Evolutionary conservation across 2,329 filamentous ascomycete genomes (phyloP).

Genomic region (Balansia obtecta): DNA sequence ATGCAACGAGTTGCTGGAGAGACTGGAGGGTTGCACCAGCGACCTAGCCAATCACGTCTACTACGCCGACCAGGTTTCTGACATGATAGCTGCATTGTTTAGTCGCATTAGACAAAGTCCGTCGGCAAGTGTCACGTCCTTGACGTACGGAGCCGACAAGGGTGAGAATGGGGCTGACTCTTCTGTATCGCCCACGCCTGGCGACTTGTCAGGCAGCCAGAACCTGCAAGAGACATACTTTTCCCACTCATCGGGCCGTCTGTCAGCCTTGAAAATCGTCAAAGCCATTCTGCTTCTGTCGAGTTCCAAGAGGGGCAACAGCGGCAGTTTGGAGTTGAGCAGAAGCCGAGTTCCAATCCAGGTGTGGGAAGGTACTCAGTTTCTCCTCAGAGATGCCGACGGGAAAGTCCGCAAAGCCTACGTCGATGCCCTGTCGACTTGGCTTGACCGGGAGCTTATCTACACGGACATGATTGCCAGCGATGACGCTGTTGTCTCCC

Average conservation of each 20-base stretch:
- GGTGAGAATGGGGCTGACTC: slow-evolving; percentile 26
- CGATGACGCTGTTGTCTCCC: slow-evolving; percentile 39
- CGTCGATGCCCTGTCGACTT: slow-evolving; percentile 68
- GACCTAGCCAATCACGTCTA: slow-evolving; percentile 89
- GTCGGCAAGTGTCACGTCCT: slow-evolving; percentile 29
- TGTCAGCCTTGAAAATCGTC: slow-evolving; percentile 62
- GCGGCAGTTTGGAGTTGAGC: slow-evolving; percentile 49
- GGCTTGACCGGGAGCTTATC: slow-evolving; percentile 72
- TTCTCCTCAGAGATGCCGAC: slow-evolving; percentile 73
- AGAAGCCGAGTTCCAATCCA: slow-evolving; percentile 66
- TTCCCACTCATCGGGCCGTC: slow-evolving; percentile 40
- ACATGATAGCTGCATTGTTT: slow-evolving; percentile 80
- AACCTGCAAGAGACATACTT: slow-evolving; percentile 39
- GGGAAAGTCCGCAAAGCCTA: slow-evolving; percentile 74
- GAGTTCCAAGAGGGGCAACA: slow-evolving; percentile 50
- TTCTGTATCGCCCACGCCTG: slow-evolving; percentile 17
- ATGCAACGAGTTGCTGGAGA: slow-evolving; percentile 51
- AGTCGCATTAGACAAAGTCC: slow-evolving; percentile 58
- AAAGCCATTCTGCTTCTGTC: slow-evolving; percentile 74
- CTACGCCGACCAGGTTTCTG: slow-evolving; percentile 89
- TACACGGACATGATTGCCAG: slow-evolving; percentile 49
- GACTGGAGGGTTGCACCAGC: slow-evolving; percentile 75
- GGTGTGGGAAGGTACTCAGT: slow-evolving; percentile 94
- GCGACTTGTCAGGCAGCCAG: slow-evolving; percentile 31
- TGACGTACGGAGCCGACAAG: slow-evolving; percentile 27